Percentiles rank a stretch among this genome's conserved stretches.
Evolutionary conservation across 139 green algal species (phyloP).

Genomic region (Spirogloea muscicola): DNA sequence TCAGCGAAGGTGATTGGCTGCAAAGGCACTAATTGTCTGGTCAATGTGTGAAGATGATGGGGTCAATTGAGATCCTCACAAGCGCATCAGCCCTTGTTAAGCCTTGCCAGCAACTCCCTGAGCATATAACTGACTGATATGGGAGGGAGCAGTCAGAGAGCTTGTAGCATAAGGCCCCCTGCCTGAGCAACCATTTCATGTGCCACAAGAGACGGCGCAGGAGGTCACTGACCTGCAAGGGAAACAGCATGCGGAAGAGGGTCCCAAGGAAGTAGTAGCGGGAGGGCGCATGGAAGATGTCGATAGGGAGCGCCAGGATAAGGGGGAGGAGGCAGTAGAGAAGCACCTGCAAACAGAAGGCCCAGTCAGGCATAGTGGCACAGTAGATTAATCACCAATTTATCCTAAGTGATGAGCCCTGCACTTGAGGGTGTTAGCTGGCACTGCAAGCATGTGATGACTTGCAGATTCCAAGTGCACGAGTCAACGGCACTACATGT

Average conservation of each 20-base stretch:
- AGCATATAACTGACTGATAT: too few species aligned
- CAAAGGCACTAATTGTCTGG: background rate
- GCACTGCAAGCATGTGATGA: background rate
- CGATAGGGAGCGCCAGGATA: conserved; percentile 27
- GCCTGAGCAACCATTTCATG: background rate
- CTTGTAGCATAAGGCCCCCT: background rate
- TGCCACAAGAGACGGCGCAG: background rate
- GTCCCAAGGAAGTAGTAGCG: conserved; percentile 37
- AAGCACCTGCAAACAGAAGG: conserved; percentile 6
- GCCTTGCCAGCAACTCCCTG: too few species aligned
- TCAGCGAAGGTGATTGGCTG: conserved; percentile 78
- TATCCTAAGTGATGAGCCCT: background rate
- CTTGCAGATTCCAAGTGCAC: background rate
- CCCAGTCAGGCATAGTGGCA: background rate
- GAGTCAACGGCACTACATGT: background rate
- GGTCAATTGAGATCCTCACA: background rate
- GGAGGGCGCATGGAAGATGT: conserved; percentile 24
- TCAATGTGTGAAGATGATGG: background rate
- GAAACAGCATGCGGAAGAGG: conserved; percentile 27
- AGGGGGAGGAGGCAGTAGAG: conserved; percentile 30
- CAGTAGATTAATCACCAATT: background rate
- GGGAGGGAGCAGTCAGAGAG: too few species aligned
- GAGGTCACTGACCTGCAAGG: background rate
- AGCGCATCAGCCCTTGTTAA: background rate
- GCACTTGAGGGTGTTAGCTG: background rate